Conservation (phyloP, 805 yeast species). For the Monosporozyma aerobia region DNA sequence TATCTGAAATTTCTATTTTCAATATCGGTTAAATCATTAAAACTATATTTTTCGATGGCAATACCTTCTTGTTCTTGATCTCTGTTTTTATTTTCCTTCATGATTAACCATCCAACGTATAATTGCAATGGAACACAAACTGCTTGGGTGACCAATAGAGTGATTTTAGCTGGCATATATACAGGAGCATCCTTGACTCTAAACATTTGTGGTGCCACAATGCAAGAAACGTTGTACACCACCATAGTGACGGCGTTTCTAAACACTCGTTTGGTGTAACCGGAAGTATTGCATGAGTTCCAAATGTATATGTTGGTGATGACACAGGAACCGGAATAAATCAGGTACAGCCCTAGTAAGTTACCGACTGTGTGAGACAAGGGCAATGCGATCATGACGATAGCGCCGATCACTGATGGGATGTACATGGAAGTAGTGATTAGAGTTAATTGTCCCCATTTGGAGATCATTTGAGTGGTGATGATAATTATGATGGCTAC, state of each 20-base stretch:
- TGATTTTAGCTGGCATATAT: slow-evolving; percentile 50
- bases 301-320: slow-evolving; percentile 52
- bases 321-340: slow-evolving; percentile 48
- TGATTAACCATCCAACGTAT: slow-evolving; percentile 36
- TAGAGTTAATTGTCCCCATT: slow-evolving; percentile 30
- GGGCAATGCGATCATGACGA: slow-evolving; percentile 34
- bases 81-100: slow-evolving; percentile 42
- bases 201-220: slow-evolving; percentile 59
- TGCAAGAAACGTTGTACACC: slow-evolving; percentile 48
- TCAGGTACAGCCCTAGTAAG: slow-evolving; percentile 40
- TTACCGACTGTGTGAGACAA: slow-evolving; percentile 36
- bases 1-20: slow-evolving; percentile 53
- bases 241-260: slow-evolving; percentile 49
- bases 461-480: slow-evolving; percentile 32
- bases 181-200: slow-evolving; percentile 42
- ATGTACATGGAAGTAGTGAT: slow-evolving; percentile 33
- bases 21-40: slow-evolving; percentile 50
- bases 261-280: slow-evolving; percentile 48
- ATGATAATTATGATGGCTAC: slow-evolving; percentile 35
- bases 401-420: slow-evolving; percentile 43
- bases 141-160: slow-evolving; percentile 42
- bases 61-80: slow-evolving; percentile 33
- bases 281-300: slow-evolving; percentile 56
- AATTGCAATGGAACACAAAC: slow-evolving; percentile 37
- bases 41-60: slow-evolving; percentile 33